Percentiles rank a stretch among this genome's conserved stretches.
These are phyloP conservation scores for Trichomonas tenax DNA, from an alignment of 208 protist genomes.

Conservation along the genomic window DNA sequence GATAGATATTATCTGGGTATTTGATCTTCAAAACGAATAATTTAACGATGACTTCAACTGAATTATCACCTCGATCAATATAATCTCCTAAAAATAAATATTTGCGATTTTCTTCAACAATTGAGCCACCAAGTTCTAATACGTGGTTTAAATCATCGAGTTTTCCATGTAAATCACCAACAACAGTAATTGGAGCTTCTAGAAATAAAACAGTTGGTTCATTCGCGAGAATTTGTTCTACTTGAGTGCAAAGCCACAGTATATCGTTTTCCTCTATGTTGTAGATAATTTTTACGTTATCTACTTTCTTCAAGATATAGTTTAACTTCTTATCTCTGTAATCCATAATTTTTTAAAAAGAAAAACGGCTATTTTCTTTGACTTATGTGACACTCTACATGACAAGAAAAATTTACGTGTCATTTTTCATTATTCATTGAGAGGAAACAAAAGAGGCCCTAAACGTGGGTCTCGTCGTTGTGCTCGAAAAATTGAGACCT, in stretches of 20 bases:
- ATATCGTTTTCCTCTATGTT: neutral
- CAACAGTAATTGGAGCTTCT: conserved; percentile 11
- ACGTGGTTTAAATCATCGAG: neutral
- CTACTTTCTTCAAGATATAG: neutral
- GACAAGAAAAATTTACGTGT: no score
- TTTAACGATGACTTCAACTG: neutral
- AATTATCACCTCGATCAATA: neutral
- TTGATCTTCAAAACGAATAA: neutral
- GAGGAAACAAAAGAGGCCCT: neutral
- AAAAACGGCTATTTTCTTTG: no score
- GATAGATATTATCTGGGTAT: conserved; percentile 14
- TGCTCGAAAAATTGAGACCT: neutral
- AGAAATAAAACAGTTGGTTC: conserved; percentile 7
- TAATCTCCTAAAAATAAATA: conserved; percentile 24
- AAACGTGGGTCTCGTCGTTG: neutral
- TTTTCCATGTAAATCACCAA: conserved; percentile 20
- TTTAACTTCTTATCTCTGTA: neutral
- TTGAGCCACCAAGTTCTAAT: neutral
- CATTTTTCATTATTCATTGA: neutral
- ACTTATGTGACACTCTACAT: no score
- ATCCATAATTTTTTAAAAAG: neutral
- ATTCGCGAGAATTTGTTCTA: neutral
- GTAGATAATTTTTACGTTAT: neutral
- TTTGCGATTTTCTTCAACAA: neutral
- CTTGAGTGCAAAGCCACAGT: neutral